phyloP scores from a whole-genome alignment of 2,329 filamentous ascomycete genomes.

The Cytospora schulzeri region DNA sequence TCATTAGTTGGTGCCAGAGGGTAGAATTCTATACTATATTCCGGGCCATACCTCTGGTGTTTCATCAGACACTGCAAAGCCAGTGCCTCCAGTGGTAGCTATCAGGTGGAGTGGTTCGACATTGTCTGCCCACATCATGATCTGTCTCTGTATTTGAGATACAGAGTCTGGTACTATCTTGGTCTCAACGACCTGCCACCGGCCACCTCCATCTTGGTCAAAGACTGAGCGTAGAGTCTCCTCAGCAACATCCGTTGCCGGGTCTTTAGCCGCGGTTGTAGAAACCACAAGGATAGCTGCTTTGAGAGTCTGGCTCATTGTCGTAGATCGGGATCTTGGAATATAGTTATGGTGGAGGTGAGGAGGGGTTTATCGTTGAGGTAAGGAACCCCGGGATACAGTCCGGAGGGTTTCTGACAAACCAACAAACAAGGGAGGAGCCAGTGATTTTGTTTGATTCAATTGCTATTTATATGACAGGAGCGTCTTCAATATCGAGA shows the following conservation, averaged over 20 bases:
- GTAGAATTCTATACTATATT: background rate
- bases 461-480: background rate
- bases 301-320: constrained; percentile 50
- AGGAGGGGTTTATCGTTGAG: background rate
- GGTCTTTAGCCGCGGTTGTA: constrained; percentile 81
- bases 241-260: constrained; percentile 75
- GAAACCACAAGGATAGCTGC: constrained; percentile 85
- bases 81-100: constrained; percentile 88
- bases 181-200: constrained; percentile 71
- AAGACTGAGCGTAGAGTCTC: constrained; percentile 70
- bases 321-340: background rate
- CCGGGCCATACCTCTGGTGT: constrained; percentile 76
- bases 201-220: constrained; percentile 62
- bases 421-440: background rate
- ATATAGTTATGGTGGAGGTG: background rate
- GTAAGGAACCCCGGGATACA: background rate
- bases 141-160: constrained; percentile 71
- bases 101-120: constrained; percentile 70
- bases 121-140: constrained; percentile 72
- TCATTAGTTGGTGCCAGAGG: constrained; percentile 8
- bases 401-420: background rate
- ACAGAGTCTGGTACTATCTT: constrained; percentile 80
- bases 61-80: constrained; percentile 80
- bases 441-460: background rate
- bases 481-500: background rate